Conservation (phyloP, 148 eudicot genomes). For the Arbutus unedo region DNA sequence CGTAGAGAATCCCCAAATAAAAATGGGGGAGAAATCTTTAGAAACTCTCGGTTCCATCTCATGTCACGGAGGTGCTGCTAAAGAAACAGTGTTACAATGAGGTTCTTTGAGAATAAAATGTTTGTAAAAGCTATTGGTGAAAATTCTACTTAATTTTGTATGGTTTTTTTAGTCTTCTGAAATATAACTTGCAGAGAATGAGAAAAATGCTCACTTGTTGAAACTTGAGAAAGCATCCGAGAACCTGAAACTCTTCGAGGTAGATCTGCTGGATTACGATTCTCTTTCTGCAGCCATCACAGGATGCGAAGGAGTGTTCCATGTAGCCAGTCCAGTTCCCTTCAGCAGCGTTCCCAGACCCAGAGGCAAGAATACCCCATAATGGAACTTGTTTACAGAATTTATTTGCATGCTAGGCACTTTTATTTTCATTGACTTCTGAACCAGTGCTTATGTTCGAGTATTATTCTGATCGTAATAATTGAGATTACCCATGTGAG, state of each 20-base stretch:
- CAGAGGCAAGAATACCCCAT: conserved; percentile 30
- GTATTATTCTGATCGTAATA: neutral
- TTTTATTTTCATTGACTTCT: neutral
- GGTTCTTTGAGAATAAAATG: neutral
- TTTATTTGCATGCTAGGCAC: neutral
- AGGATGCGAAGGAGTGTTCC: conserved; percentile 44
- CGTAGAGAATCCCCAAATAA: no score
- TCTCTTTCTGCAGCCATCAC: conserved; percentile 33
- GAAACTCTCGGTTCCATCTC: no score
- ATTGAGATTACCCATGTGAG: neutral
- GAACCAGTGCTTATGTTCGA: neutral
- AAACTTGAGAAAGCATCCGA: conserved; percentile 33
- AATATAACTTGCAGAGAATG: conserved; percentile 24
- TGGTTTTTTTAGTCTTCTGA: neutral
- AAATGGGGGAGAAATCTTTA: no score
- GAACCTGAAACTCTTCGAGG: conserved; percentile 38
- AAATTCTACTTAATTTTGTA: neutral
- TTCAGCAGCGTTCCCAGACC: conserved; percentile 26
- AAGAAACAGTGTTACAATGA: neutral
- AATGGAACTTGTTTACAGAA: neutral
- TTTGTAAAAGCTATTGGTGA: neutral
- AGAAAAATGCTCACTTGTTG: conserved; percentile 37
- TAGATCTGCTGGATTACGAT: conserved; percentile 34
- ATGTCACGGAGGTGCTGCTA: no score
- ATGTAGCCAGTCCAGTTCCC: conserved; percentile 49